phyloP scores from a whole-genome alignment of 139 green algal genomes.

The Coccomyxa sp. region DNA sequence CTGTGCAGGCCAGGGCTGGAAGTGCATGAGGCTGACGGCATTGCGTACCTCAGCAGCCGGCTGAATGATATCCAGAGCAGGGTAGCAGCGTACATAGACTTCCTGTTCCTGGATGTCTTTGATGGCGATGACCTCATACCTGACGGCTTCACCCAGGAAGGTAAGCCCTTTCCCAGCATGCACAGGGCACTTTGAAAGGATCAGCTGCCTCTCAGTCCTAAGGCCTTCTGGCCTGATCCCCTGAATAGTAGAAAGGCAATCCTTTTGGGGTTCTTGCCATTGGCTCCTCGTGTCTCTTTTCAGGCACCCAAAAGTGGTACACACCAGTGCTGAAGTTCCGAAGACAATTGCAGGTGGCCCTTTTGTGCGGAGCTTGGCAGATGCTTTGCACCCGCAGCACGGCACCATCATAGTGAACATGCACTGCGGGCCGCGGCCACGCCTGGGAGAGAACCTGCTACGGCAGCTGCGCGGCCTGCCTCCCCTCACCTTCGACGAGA shows the following conservation, averaged over 20 bases:
- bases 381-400: constrained; percentile 39
- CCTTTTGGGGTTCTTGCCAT: not conserved
- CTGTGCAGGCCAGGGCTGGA: constrained; percentile 1
- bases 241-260: not conserved
- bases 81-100: constrained; percentile 23
- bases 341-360: not conserved
- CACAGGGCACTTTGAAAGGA: not conserved
- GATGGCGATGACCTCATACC: constrained; percentile 50
- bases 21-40: not conserved
- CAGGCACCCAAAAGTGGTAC: not conserved
- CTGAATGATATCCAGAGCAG: not conserved
- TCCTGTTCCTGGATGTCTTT: constrained; percentile 53
- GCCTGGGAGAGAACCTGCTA: not conserved
- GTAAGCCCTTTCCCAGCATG: not conserved
- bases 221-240: not conserved
- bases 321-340: not conserved
- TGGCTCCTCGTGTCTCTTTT: not conserved
- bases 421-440: constrained; percentile 10
- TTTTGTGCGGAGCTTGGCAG: constrained; percentile 25
- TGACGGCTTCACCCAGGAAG: not conserved
- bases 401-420: constrained; percentile 50
- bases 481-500: not conserved
- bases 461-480: not conserved
- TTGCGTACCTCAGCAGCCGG: not conserved
- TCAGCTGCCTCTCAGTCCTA: not conserved